phyloP scores from a whole-genome alignment of 2,329 filamentous ascomycete genomes.

The Aspergillus amoenus region DNA sequence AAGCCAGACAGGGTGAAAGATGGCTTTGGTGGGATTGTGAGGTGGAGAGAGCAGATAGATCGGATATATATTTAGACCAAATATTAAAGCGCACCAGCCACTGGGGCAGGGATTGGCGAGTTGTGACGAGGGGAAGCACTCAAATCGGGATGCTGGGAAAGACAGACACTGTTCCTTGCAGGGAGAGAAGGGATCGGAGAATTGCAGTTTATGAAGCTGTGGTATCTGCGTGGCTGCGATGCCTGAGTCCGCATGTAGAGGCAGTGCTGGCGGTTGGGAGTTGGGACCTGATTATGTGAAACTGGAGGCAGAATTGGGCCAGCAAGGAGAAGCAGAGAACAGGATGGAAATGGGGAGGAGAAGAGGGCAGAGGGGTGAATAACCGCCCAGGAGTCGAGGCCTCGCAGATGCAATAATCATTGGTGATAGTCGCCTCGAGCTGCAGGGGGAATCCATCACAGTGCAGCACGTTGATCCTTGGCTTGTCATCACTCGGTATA shows the following conservation, averaged over 20 bases:
- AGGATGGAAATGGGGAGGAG: neutral
- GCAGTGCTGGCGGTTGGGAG: neutral
- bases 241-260: neutral
- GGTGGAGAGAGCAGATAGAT: slow-evolving; percentile 21
- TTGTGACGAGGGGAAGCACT: slow-evolving; percentile 1
- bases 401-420: slow-evolving; percentile 4
- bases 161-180: neutral
- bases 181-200: slow-evolving; percentile 3
- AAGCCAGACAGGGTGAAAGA: slow-evolving; percentile 10
- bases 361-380: neutral
- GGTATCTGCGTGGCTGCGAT: neutral
- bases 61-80: slow-evolving; percentile 26
- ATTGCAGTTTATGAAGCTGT: neutral
- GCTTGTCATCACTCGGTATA: neutral
- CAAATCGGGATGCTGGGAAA: neutral
- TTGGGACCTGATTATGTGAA: neutral
- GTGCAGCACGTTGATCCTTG: slow-evolving; percentile 12
- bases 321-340: slow-evolving; percentile 6
- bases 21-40: slow-evolving; percentile 11
- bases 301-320: neutral
- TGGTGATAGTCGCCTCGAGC: slow-evolving; percentile 14
- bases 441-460: slow-evolving; percentile 23
- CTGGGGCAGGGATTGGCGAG: slow-evolving; percentile 11
- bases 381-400: slow-evolving; percentile 7
- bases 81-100: slow-evolving; percentile 15